phyloP scores from a whole-genome alignment of 768 basidiomycete species.

The Xerocomus brunneocitrinus region DNA sequence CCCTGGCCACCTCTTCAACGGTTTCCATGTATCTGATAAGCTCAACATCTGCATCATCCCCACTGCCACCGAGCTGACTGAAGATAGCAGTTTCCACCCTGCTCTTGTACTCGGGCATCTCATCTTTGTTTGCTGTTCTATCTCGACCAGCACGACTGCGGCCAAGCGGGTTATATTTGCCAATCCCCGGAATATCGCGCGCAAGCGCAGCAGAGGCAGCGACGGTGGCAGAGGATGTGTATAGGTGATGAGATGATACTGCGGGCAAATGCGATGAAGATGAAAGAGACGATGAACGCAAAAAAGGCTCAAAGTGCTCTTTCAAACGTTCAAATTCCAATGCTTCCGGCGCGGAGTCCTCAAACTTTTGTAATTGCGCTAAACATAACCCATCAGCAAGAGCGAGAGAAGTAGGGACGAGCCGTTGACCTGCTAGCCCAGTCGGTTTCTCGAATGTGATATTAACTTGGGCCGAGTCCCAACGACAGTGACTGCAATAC shows the following conservation, averaged over 20 bases:
- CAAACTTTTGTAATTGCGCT: conserved; percentile 90
- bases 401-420: neutral
- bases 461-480: conserved; percentile 90
- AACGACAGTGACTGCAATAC: conserved; percentile 88
- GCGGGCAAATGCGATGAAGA: conserved; percentile 54
- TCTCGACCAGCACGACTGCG: conserved; percentile 51
- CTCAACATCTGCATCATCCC: conserved; percentile 67
- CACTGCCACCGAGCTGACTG: conserved; percentile 50
- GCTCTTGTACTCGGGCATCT: conserved; percentile 72
- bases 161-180: conserved; percentile 65
- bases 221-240: conserved; percentile 79
- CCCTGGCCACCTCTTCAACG: conserved; percentile 55
- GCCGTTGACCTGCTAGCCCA: conserved; percentile 75
- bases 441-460: conserved; percentile 97
- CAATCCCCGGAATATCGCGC: conserved; percentile 80
- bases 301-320: conserved; percentile 94
- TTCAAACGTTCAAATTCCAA: conserved; percentile 92
- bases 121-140: conserved; percentile 64
- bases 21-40: conserved; percentile 61
- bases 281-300: conserved; percentile 77
- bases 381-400: conserved; percentile 2
- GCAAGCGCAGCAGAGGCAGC: conserved; percentile 87
- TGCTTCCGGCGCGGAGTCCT: conserved; percentile 80
- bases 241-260: conserved; percentile 61
- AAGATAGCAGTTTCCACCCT: conserved; percentile 61